Evolutionary conservation across 148 eudicot species (phyloP), one percentile per base, ranked within the genome.

Genomic region (Chenopodium berlandieri): DNA sequence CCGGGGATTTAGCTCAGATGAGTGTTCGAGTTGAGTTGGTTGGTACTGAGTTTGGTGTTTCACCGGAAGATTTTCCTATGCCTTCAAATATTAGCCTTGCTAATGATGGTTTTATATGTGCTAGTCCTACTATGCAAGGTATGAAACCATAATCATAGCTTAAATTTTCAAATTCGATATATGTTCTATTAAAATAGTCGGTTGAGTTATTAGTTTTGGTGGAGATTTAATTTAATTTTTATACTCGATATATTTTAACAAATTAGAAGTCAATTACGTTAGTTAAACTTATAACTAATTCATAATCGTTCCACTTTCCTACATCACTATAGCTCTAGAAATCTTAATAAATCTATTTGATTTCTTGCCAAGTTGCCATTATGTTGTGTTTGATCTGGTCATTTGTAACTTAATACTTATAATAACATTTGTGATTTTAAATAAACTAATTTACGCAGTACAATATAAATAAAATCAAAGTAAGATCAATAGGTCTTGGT

Each of bases 21-120:
- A 78, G 91, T 7, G 93, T 88, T 34, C 27, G 4, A 52, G 86
- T 78, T 13, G 81, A 82, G 82, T 80, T 91, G 89, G 84, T 90
- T 52, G 97, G 97, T 54, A 91, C 94, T 11, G 91, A 92, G 86
- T 92, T 88, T 23, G 97, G 97, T 1, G 86, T 88, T 65, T 73
- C 86, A 13, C 90, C 90, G 5, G 63, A 68, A 9, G 81, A 74
- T 13, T 48, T 86, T 27, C 63, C 83, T 34, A 0, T 78, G 82
- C 82, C 75, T 30, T 20, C 72, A 72, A 80, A 80, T 73, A 73
- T 80, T 80, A 56, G 65, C 9, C 73, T 80, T 46, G 72, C 64
- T 73, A 80, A 80, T 80, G 83, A 73, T 46, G 83, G 83, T 44
- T 73, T 27, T 73, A 63, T 73, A n/a, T 80, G 83, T 63, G 72